Evolutionary conservation across 805 yeast genomes (phyloP).

Genomic region (Saccharomycopsis sp.): DNA sequence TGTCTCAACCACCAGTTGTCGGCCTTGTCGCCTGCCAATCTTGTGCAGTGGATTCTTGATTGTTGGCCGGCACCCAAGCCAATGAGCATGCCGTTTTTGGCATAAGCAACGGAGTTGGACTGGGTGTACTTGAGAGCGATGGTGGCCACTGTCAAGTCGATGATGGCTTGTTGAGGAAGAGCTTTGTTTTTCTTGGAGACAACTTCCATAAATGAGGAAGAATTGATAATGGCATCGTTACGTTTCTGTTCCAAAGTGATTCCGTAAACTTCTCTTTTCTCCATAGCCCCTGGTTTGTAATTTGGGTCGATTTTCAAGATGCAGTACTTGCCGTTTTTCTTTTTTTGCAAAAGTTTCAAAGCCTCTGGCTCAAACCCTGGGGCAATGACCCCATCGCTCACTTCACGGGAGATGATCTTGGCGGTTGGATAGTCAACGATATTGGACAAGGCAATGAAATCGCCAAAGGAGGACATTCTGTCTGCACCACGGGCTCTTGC

Average conservation of each 20-base stretch:
- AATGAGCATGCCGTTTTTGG: constrained; percentile 98
- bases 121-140: constrained; percentile 96
- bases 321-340: constrained; percentile 97
- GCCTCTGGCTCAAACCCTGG: constrained; percentile 96
- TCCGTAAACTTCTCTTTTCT: constrained; percentile 94
- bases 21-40: constrained; percentile 98
- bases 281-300: constrained; percentile 70
- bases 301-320: constrained; percentile 93
- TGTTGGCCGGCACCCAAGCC: constrained; percentile 99
- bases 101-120: constrained; percentile 96
- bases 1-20: constrained; percentile 99
- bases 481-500: constrained; percentile 99
- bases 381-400: constrained; percentile 97
- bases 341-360: constrained; percentile 74
- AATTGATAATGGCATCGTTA: constrained; percentile 92
- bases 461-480: constrained; percentile 98
- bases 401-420: constrained; percentile 93
- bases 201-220: constrained; percentile 83
- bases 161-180: constrained; percentile 83
- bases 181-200: constrained; percentile 80
- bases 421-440: constrained; percentile 96
- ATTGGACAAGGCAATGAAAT: constrained; percentile 94
- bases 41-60: constrained; percentile 97
- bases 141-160: constrained; percentile 95
- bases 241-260: constrained; percentile 92